Evolutionary conservation across 768 basidiomycete genomes (phyloP), one percentile per base, ranked within the genome.

Genomic region (Lyophyllum shimeji): DNA sequence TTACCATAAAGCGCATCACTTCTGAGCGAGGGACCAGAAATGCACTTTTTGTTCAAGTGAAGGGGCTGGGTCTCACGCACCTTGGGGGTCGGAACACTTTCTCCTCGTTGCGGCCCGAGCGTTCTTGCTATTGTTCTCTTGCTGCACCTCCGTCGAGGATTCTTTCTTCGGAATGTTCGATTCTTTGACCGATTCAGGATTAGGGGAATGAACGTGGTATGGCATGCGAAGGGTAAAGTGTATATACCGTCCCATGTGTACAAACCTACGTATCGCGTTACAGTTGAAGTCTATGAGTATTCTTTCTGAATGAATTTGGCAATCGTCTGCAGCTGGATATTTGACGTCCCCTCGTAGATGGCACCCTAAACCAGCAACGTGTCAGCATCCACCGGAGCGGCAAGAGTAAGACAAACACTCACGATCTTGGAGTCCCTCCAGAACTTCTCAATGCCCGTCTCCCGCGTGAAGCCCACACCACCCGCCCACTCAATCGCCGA

Each of bases 341-440:
- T 99, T n/a, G 90, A 93, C 43, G 96, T 98, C 37, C 96, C 94
- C 66, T 95, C 93, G 63, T 94, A 94, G 50, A 94, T 93, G 1
- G 91, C 90, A 24, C 93, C 91, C 90, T 93, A 55, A 18, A 53
- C 50, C 1, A 49, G 11, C 5, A 57, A 60, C 21, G 63, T 53
- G 8, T 15, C 46, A 17, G 6, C 33, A 49, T n/a, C 1, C 34
- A 31, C 18, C 46, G 51, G 0, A 53, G 37, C 27, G 37, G 7
- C 23, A 52, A 40, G n/a, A n/a, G n/a, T n/a, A n/a, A n/a, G n/a
- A n/a, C n/a, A 25, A 27, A 40, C 23, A 79, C 89, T 75, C 63
- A 92, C 92, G 64, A 96, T 95, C 81, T 97, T 98, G 6, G 93
- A 95, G 71, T 98, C 96, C 57, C 96, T 76, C 93, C 93, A 96